These are phyloP conservation scores for Teunomyces aglyptinius DNA, from an alignment of 805 yeast species.

Conservation along the genomic window DNA sequence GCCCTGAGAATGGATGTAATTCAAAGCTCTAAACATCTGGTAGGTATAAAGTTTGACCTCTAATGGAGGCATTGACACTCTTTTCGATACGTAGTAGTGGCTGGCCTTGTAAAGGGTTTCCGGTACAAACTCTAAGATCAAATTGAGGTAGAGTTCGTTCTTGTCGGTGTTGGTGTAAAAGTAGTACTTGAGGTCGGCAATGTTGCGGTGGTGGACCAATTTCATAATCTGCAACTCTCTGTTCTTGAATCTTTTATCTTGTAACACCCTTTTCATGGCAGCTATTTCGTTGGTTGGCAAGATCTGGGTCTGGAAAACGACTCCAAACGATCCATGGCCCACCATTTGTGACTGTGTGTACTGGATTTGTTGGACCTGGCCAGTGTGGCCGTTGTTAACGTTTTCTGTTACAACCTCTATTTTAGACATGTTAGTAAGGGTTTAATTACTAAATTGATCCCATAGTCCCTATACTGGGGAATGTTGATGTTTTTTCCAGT, in stretches of 20 bases:
- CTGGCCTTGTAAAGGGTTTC: constrained; percentile 91
- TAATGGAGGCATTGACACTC: constrained; percentile 79
- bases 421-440: constrained; percentile 41
- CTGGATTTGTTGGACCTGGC: constrained; percentile 57
- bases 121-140: constrained; percentile 92
- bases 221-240: constrained; percentile 97
- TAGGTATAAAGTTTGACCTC: constrained; percentile 85
- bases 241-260: constrained; percentile 90
- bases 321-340: constrained; percentile 99
- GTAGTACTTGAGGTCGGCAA: constrained; percentile 83
- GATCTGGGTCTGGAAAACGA: constrained; percentile 86
- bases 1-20: constrained; percentile 74
- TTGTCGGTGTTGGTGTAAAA: constrained; percentile 76
- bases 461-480: background rate
- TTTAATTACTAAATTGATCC: background rate
- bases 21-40: constrained; percentile 72
- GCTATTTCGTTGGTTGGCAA: constrained; percentile 73
- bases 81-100: constrained; percentile 73
- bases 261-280: constrained; percentile 94
- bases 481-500: constrained; percentile 6
- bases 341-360: constrained; percentile 86
- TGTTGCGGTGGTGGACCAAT: constrained; percentile 76
- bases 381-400: constrained; percentile 71
- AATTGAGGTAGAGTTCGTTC: constrained; percentile 77
- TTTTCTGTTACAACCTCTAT: constrained; percentile 55